phyloP scores from a whole-genome alignment of 148 eudicot genomes.

The Bassia scoparia region DNA sequence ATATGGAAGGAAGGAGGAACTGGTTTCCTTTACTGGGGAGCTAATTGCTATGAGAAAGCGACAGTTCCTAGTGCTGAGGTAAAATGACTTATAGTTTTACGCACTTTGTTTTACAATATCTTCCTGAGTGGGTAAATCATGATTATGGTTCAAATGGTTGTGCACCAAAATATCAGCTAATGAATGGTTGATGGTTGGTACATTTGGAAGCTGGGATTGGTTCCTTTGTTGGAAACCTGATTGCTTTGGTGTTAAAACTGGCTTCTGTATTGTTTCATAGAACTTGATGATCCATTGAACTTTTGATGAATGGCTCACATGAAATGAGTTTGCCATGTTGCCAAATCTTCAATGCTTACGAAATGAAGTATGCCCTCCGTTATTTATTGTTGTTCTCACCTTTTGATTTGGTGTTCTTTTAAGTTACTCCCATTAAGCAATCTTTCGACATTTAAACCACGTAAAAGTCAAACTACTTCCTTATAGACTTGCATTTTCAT shows the following conservation, averaged over 20 bases:
- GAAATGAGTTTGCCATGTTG: neutral
- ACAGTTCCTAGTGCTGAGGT: slow-evolving; percentile 95
- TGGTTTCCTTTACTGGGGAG: slow-evolving; percentile 98
- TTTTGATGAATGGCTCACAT: neutral
- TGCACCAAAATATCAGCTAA: neutral
- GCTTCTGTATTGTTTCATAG: neutral
- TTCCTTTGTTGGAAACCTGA: neutral
- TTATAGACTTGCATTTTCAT: too few relatives aligned
- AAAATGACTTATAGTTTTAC: neutral
- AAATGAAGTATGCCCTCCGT: too few relatives aligned
- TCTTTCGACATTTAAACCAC: too few relatives aligned
- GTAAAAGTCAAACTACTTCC: too few relatives aligned
- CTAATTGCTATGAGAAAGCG: slow-evolving; percentile 96
- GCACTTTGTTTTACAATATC: neutral
- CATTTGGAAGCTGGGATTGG: neutral
- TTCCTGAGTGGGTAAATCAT: neutral
- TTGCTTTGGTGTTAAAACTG: neutral
- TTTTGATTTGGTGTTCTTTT: too few relatives aligned
- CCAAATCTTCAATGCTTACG: neutral
- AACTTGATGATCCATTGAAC: neutral
- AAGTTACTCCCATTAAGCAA: too few relatives aligned
- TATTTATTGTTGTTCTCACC: too few relatives aligned
- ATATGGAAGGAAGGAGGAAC: slow-evolving; percentile 99
- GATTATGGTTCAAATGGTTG: neutral
- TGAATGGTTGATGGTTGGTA: neutral